phyloP scores from a whole-genome alignment of 1,284 basidiomycete species.

The Ganoderma sp. region DNA sequence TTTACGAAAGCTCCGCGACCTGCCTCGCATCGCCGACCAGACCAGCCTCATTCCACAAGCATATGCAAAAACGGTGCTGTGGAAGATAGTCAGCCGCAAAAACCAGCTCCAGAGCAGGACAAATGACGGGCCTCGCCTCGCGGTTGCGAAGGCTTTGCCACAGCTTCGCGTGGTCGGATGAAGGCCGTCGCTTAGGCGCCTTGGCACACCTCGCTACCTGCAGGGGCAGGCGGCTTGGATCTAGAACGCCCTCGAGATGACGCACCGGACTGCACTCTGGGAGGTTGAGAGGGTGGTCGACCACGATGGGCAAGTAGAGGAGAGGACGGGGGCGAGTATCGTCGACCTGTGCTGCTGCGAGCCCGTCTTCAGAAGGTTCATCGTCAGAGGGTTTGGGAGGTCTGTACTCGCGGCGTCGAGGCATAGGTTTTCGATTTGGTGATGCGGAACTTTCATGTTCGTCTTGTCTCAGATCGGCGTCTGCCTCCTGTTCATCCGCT shows the following conservation, averaged over 20 bases:
- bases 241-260: constrained; percentile 18
- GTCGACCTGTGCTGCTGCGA: constrained; percentile 49
- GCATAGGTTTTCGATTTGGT: constrained; percentile 4
- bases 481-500: constrained; percentile 34
- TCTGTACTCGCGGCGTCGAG: constrained; percentile 16
- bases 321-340: constrained; percentile 40
- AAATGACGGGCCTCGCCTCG: no score
- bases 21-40: no score
- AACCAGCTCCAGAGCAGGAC: no score
- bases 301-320: constrained; percentile 22
- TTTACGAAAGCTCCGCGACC: no score
- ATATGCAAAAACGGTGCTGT: no score
- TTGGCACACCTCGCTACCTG: neutral
- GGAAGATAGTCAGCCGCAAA: no score
- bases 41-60: no score
- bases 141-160: no score
- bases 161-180: constrained; percentile 2
- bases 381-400: constrained; percentile 28
- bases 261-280: constrained; percentile 9
- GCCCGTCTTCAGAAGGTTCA: constrained; percentile 52
- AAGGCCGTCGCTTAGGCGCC: constrained; percentile 10
- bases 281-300: constrained; percentile 24
- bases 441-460: neutral
- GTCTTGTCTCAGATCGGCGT: neutral
- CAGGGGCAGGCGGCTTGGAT: constrained; percentile 15